Base-by-base conservation (phyloP, 768 basidiomycete genomes). In the Suillus subluteus region DNA sequence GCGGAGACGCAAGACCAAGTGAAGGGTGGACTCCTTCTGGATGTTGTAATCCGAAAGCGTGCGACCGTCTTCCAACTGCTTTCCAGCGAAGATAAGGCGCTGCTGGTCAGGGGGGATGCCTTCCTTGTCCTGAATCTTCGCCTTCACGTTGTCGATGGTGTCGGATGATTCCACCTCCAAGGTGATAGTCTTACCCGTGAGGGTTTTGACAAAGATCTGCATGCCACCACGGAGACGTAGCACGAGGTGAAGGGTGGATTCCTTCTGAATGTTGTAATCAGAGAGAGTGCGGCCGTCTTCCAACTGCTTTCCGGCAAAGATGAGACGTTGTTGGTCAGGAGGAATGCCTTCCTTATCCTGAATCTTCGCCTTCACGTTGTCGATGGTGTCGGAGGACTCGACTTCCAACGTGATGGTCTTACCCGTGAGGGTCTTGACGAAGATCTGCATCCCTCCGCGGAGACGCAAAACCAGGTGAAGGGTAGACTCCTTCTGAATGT, bases 401-500 rank as follows among this genome's bases (percentile, higher is more conserved):
- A 94, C 92, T 79, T 94, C 92, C 4, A 95, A 81, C n/a, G 94
- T 95, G 79, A 94, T 94, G 0, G 95, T 96, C 84, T 96, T 96
- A 37, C 93, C 93, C 4, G 94, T 95, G 58, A 92, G 68, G 0
- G 91, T 92, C 83, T 92, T 91, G 23, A 91, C 91, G 68, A 92
- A 92, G 63, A 92, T 92, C 67, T 92, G 91, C 90, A 92, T 92
- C 55, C 94, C 94, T 68, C 94, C 95, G 73, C 94, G 91, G n/a
- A 97, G 88, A 78, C 95, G 92, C 38, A 96, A 87, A 32, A 96
- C 94, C 0, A 73, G 86, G 73, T 96, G 95, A 63, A 97, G 90
- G 46, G 95, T 96, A 0, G 91, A 93, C 82, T 97, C 95, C 83
- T 96, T 96, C 86, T 97, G 95, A 71, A 97, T 96, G 77, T 95